Base-by-base conservation (phyloP, 257 asterid species). In the Oldenlandia corymbosa region DNA sequence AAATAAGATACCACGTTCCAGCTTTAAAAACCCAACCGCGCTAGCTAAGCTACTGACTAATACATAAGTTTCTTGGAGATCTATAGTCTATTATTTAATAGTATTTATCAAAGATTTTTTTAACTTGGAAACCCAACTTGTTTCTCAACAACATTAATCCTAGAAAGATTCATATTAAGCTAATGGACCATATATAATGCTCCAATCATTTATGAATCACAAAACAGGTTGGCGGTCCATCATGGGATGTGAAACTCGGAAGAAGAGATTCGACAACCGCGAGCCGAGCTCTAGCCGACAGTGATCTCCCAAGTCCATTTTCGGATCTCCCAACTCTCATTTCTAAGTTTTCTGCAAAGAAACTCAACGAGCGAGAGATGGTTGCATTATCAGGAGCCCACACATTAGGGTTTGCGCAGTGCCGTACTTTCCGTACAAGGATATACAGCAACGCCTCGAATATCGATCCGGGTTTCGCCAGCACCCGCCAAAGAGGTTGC, bases 391-490 rank as follows among this genome's bases (percentile, higher is more conserved):
- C 75, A 48, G 79, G 81, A 37, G 41, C 46, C 5, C 26, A 32
- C 23, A 28, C 81, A 52, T 17, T 24, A 52, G 2, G 8, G 1
- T 12, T 23, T 26, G 68, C 71, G 18, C 72, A 46, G 26, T 76
- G 81, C 14, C 2, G 20, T 10, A 8, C 51, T 7, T 76, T 72
- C 17, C 62, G 81, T 0, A 10, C 26, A 0, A 61, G 78, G 34
- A 68, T 77, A 26, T 65, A 72, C 21, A 39, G 41, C 18, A 76
- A 76, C 5, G 68, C 7, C 49, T 48, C 78, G 34, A 64, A 77
- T 9, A 77, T 76, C n/a, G 81, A 76, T 34, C 73, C 76, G 5
- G 73, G 76, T 13, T 76, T 76, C 11, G 78, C 78, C 0, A 69
- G 76, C 70, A 77, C 71, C 12, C 54, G 70, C 1, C 67, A 66